Base-by-base conservation (phyloP, 768 basidiomycete genomes). In the Lactarius indigo region DNA sequence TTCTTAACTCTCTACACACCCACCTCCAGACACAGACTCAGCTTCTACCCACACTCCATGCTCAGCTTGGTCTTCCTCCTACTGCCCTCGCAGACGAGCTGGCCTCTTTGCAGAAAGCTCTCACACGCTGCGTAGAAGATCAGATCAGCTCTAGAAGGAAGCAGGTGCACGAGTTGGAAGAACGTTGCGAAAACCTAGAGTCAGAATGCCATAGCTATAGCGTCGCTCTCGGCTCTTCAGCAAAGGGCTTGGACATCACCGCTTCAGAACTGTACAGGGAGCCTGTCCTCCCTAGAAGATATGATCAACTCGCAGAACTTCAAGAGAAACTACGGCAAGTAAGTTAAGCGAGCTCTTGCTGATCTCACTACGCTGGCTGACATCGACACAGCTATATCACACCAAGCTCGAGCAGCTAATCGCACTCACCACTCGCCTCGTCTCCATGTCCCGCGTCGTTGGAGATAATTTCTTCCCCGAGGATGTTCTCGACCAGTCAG, bases 1-100 rank as follows among this genome's bases (percentile, higher is more conserved):
- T 94, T 18, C 81, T 94, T 10, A 86, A 90, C 74, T 88, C 91
- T 26, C 76, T 95, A 31, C 90, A 93, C 69, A 82, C 86, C 3
- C 89, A 91, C 75, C 79, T 94, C 6, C 89, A 90, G 75, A 78
- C 87, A 1, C 93, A 96, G 76, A 92, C 91, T 0, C 88, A 90
- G 68, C 81, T 92, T 37, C 80, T 96, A 2, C 92, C 92, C 18
- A 86, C 88, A 8, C 80, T 96, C 5, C 93, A 96, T 76, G 81
- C 85, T 1, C 92, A 92, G 73, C 89, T 96, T 18, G 93, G 92
- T 37, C 82, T 96, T 17, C 92, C 94, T 10, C 77, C 85, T 31
- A 86, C 87, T 13, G 88, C 92, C 0, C 84, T 96, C 52, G 86
- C 91, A 74, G 89, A 92, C 74, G 94, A 97, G 66, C 82, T 96